phyloP scores from a whole-genome alignment of 352 stramenopile genomes.

The Globisporangium acanthophoron region DNA sequence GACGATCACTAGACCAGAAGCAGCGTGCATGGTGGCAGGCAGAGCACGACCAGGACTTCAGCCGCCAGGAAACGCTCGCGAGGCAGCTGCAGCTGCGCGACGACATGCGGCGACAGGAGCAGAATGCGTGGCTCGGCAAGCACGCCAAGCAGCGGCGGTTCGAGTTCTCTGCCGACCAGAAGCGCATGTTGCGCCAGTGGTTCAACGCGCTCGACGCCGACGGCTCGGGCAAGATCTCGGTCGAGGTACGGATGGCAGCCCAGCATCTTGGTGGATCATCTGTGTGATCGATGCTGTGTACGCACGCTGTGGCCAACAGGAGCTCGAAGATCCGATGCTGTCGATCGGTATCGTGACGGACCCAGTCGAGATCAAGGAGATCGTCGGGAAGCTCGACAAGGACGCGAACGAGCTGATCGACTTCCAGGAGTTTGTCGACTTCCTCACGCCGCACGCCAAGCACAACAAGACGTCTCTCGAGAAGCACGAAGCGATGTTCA shows the following conservation, averaged over 20 bases:
- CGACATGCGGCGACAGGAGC: constrained; percentile 49
- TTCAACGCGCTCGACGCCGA: constrained; percentile 70
- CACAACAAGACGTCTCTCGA: constrained; percentile 34
- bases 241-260: constrained; percentile 26
- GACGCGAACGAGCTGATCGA: constrained; percentile 72
- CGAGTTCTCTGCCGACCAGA: constrained; percentile 67
- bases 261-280: background rate
- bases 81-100: constrained; percentile 33
- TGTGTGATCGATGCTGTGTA: background rate
- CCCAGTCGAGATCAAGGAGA: constrained; percentile 48
- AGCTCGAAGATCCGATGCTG: constrained; percentile 74
- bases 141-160: constrained; percentile 53
- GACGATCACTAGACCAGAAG: background rate
- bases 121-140: constrained; percentile 66
- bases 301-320: constrained; percentile 10
- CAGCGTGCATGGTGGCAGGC: constrained; percentile 32
- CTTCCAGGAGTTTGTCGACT: constrained; percentile 75
- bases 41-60: constrained; percentile 15
- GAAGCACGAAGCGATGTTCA: constrained; percentile 68
- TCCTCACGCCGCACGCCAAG: constrained; percentile 54
- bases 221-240: constrained; percentile 63
- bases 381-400: constrained; percentile 59
- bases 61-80: constrained; percentile 13
- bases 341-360: constrained; percentile 74
- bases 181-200: constrained; percentile 72